phyloP scores from a whole-genome alignment of 2,329 filamentous ascomycete species.

The Xylariomycetidae sp. region DNA sequence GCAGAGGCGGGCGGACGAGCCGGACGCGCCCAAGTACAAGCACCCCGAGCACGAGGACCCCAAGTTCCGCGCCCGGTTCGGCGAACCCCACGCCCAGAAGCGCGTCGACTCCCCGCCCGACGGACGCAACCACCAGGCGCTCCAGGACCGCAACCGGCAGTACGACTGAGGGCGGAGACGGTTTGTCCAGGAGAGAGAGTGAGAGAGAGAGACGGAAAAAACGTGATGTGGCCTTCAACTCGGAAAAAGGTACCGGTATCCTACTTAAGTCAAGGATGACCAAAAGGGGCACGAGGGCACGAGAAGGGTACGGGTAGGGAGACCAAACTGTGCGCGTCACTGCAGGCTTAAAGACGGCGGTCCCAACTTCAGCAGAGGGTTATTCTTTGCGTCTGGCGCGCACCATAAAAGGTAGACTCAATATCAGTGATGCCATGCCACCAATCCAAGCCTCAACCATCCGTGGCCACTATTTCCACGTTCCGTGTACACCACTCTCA shows the following conservation, averaged over 20 bases:
- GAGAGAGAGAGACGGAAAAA: background rate
- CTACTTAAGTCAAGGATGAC: background rate
- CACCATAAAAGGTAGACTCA: no score
- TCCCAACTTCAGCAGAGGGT: no score
- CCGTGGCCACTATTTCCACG: background rate
- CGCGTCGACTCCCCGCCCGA: constrained; percentile 13
- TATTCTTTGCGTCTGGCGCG: no score
- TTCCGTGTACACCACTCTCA: constrained; percentile 9
- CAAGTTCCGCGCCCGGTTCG: constrained; percentile 11
- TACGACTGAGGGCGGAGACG: background rate
- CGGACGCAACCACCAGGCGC: constrained; percentile 9
- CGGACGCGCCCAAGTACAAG: constrained; percentile 3
- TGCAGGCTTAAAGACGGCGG: no score
- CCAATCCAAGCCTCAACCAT: no score
- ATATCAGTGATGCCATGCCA: no score
- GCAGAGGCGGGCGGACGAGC: constrained; percentile 1
- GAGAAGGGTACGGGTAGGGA: no score
- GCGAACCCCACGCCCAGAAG: constrained; percentile 11
- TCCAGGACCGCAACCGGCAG: constrained; percentile 9
- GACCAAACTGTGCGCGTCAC: no score
- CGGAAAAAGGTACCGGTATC: background rate
- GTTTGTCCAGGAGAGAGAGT: background rate
- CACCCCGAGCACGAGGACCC: constrained; percentile 15
- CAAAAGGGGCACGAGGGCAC: background rate
- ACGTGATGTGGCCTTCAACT: background rate